phyloP scores from a whole-genome alignment of 306 rosid genomes.

The Luffa acutangula region DNA sequence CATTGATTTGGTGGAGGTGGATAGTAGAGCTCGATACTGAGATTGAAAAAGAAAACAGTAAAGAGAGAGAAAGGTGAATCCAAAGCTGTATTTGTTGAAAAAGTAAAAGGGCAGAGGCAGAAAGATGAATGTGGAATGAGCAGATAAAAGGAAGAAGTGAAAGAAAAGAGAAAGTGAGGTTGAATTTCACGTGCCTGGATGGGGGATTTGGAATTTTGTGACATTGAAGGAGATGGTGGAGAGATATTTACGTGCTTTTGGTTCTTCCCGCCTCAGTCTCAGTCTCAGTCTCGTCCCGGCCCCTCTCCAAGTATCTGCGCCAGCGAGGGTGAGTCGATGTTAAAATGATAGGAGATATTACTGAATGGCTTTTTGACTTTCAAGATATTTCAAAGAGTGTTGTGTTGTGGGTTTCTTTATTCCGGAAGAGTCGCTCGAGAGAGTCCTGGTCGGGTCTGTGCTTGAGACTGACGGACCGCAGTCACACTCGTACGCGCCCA shows the following conservation, averaged over 20 bases:
- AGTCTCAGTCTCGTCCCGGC: neutral
- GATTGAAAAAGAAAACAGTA: neutral
- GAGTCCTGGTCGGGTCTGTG: no score
- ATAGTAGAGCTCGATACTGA: slow-evolving; percentile 12
- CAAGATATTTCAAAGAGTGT: neutral
- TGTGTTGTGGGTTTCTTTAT: neutral
- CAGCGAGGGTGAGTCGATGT: neutral
- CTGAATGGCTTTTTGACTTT: neutral
- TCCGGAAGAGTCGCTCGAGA: neutral
- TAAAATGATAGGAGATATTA: neutral
- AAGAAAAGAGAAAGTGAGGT: neutral
- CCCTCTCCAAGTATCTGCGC: neutral
- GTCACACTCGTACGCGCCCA: no score
- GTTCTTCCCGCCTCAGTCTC: neutral
- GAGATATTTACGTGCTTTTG: neutral
- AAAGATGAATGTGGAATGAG: no score
- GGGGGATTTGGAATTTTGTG: slow-evolving; percentile 31
- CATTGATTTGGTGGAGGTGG: slow-evolving; percentile 18
- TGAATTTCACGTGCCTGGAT: slow-evolving; percentile 46
- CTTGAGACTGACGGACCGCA: no score
- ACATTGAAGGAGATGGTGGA: slow-evolving; percentile 20
- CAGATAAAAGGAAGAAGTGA: neutral
- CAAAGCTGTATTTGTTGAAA: no score
- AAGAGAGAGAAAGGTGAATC: neutral
- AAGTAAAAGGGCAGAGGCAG: no score